Base-by-base conservation (phyloP, 1,139 yeast genomes). In the Geotrichum carabidarum region DNA sequence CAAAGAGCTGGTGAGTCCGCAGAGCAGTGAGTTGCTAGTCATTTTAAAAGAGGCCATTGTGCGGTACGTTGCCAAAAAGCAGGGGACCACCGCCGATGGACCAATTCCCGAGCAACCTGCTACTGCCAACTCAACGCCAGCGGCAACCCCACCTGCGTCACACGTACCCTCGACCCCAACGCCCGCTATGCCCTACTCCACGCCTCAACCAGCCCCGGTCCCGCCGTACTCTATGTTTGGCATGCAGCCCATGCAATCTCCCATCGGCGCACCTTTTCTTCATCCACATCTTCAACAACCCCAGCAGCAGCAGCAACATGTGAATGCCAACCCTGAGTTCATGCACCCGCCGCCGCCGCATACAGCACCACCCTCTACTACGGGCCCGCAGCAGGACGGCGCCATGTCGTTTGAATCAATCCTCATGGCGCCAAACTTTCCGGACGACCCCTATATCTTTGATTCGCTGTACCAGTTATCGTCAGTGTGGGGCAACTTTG, bases 391-490 rank as follows among this genome's bases (percentile, higher is more conserved):
- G n/a, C 35, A 8, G 4, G 9, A 34, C 8, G 15, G 8, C 8
- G 17, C 5, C 4, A 37, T 37, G 40, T n/a, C 40, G 40, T 37
- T 37, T n/a, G 40, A 37, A 7, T n/a, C n/a, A 8, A 11, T 37
- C 4, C 40, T 37, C 14, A 37, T 37, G 40, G 32, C 42, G 9
- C 44, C 48, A n/a, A 14, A 22, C 32, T 50, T 50, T 27, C 12
- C 37, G 31, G 48, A 50, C 37, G 49, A 50, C 32, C 49, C 53
- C 8, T 14, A 27, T 17, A 15, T 50, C 17, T 44, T 50, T 44
- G 49, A 50, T 15, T 32, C 45, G 12, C 40, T 51, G 7, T 47
- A 27, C 30, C 44, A 38, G n/a, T 30, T 47, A 4, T 34, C 46
- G 30, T 15, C 30, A n/a, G 9, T 43, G 6, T 51, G 45, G 46